A percentile compares a stretch with the other conserved stretches of the same genome.
Evolutionary conservation across 2,329 filamentous ascomycete species (phyloP).

Genomic region (Davidsoniella australis): DNA sequence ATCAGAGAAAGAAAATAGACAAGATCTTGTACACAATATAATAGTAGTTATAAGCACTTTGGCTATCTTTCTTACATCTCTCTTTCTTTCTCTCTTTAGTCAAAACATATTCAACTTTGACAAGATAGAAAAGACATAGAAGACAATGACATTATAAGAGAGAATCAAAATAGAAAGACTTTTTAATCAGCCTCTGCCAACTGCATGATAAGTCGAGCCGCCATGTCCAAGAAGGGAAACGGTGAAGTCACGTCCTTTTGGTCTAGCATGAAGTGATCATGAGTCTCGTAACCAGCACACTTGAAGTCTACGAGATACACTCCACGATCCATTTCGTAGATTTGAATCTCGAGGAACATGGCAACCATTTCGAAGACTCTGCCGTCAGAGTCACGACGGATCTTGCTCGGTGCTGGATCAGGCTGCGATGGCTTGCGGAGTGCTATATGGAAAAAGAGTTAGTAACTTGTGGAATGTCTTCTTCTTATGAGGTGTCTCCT

Average conservation of each 20-base stretch:
- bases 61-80: neutral
- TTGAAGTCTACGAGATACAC: conserved; percentile 98
- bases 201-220: conserved; percentile 81
- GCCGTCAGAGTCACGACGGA: conserved; percentile 20
- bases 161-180: too few relatives aligned
- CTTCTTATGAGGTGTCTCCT: conserved; percentile 18
- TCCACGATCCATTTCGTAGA: conserved; percentile 82
- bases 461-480: neutral
- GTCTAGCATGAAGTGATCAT: conserved; percentile 56
- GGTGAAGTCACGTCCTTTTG: conserved; percentile 93
- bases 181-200: conserved; percentile 59
- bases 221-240: conserved; percentile 90
- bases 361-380: conserved; percentile 49
- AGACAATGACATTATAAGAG: too few relatives aligned
- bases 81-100: neutral
- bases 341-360: conserved; percentile 88
- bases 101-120: neutral
- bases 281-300: conserved; percentile 83
- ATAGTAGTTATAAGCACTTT: too few relatives aligned
- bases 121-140: conserved; percentile 3
- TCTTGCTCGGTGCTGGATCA: conserved; percentile 1
- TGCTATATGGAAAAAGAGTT: conserved; percentile 1
- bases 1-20: too few relatives aligned
- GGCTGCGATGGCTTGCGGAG: conserved; percentile 10
- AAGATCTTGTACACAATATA: too few relatives aligned